phyloP scores from a whole-genome alignment of 2,329 filamentous ascomycete species.

The Capronia coronata region DNA sequence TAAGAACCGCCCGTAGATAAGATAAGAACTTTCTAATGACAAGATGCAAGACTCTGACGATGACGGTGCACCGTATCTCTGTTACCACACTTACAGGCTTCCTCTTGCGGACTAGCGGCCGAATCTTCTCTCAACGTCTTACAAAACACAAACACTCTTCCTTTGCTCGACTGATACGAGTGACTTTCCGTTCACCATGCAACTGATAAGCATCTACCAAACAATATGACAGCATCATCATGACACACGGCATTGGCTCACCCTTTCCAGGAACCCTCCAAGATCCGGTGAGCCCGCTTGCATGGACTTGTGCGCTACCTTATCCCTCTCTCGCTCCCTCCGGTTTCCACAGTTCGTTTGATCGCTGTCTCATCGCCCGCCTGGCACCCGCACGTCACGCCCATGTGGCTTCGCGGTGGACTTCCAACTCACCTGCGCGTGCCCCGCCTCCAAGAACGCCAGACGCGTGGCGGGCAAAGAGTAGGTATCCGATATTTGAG shows the following conservation, averaged over 20 bases:
- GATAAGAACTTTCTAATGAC: too few relatives aligned
- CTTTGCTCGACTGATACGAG: too few relatives aligned
- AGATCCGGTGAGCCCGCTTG: not conserved
- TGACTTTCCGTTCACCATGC: not conserved
- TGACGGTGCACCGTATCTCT: not conserved
- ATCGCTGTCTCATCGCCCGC: not conserved
- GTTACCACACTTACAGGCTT: not conserved
- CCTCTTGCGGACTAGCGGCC: not conserved
- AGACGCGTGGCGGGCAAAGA: not conserved
- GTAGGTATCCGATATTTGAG: too few relatives aligned
- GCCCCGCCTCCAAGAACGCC: not conserved
- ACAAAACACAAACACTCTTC: not conserved
- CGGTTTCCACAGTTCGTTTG: not conserved
- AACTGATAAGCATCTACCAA: constrained; percentile 14
- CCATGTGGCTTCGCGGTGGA: constrained; percentile 6
- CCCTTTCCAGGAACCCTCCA: not conserved
- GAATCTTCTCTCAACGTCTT: constrained; percentile 7
- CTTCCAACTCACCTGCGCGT: not conserved
- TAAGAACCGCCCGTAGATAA: too few relatives aligned
- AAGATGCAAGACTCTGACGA: too few relatives aligned
- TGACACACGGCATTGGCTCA: constrained; percentile 20
- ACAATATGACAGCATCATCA: constrained; percentile 2
- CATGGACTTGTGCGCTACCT: constrained; percentile 13
- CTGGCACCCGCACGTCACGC: too few relatives aligned
- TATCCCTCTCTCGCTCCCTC: too few relatives aligned